phyloP scores from a whole-genome alignment of 2,329 filamentous ascomycete species.

The Diaporthe ampelina region DNA sequence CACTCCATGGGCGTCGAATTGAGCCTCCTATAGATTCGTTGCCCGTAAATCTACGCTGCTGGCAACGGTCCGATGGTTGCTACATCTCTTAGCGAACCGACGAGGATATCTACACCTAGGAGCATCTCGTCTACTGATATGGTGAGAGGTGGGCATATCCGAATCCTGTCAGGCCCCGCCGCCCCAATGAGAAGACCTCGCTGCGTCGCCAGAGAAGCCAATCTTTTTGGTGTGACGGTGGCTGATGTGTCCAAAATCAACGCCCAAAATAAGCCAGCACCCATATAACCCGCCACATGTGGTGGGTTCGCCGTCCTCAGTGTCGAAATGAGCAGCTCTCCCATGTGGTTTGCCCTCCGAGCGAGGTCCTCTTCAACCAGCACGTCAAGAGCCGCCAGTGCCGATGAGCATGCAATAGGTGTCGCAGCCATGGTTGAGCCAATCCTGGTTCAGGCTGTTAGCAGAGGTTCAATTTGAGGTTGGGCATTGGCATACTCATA shows the following conservation, averaged over 20 bases:
- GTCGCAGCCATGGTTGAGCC: slow-evolving; percentile 29
- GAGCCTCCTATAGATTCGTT: not conserved
- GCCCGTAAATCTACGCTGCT: not conserved
- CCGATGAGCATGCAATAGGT: slow-evolving; percentile 21
- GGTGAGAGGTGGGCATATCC: slow-evolving; percentile 23
- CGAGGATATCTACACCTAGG: not conserved
- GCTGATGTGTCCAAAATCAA: slow-evolving; percentile 13
- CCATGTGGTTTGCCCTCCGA: not conserved
- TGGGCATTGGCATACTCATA: not conserved
- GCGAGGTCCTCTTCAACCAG: slow-evolving; percentile 13
- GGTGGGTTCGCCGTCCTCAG: slow-evolving; percentile 5
- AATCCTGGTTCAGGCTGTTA: not conserved
- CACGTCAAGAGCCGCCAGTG: slow-evolving; percentile 24
- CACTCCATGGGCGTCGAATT: slow-evolving; percentile 14
- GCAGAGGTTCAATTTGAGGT: not conserved
- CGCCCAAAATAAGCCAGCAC: slow-evolving; percentile 23
- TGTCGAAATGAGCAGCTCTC: slow-evolving; percentile 11
- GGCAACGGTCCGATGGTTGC: not conserved
- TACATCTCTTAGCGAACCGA: slow-evolving; percentile 5
- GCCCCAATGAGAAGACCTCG: slow-evolving; percentile 22
- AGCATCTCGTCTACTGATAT: slow-evolving; percentile 14
- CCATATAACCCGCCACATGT: slow-evolving; percentile 10
- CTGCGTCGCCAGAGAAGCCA: slow-evolving; percentile 11
- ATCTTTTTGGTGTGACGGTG: not conserved
- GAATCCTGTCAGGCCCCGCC: slow-evolving; percentile 12